A percentile compares a stretch with the other conserved stretches of the same genome.
These are phyloP conservation scores for Dalechampia spathulata DNA, from an alignment of 441 rosid species.

Conservation along the genomic window DNA sequence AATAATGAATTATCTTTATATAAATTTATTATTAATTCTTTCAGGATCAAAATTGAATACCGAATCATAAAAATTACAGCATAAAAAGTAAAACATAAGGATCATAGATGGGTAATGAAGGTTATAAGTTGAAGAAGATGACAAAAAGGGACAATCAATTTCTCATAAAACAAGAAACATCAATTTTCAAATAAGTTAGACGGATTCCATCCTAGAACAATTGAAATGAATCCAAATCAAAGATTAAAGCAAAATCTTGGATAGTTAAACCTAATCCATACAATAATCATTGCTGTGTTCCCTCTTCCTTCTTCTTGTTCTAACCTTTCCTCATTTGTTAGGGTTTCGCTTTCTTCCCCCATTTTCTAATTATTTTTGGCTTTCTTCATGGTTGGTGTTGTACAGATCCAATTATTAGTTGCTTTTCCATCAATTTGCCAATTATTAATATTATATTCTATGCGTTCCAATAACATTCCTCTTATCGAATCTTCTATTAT, in stretches of 20 bases:
- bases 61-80: not conserved
- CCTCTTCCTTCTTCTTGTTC: not conserved
- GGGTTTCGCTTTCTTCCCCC: slow-evolving; percentile 6
- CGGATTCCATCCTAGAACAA: not conserved
- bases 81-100: too few species aligned
- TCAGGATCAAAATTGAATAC: too few species aligned
- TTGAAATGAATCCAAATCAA: not conserved
- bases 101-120: not conserved
- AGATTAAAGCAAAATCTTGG: slow-evolving; percentile 3
- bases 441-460: too few species aligned
- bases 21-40: too few species aligned
- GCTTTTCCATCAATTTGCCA: too few species aligned
- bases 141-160: not conserved
- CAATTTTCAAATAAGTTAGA: not conserved
- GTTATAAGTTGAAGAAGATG: not conserved
- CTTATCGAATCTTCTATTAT: too few species aligned
- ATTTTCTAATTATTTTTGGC: too few species aligned
- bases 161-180: not conserved
- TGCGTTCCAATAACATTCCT: too few species aligned
- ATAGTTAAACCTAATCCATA: not conserved
- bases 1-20: too few species aligned
- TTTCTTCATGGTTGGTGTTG: too few species aligned
- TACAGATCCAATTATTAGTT: too few species aligned
- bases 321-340: not conserved
- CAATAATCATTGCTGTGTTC: not conserved